Evolutionary conservation across 371 early-diverging fungal species (phyloP), one percentile per base, ranked within the genome.

Genomic region (Mortierella sp.): DNA sequence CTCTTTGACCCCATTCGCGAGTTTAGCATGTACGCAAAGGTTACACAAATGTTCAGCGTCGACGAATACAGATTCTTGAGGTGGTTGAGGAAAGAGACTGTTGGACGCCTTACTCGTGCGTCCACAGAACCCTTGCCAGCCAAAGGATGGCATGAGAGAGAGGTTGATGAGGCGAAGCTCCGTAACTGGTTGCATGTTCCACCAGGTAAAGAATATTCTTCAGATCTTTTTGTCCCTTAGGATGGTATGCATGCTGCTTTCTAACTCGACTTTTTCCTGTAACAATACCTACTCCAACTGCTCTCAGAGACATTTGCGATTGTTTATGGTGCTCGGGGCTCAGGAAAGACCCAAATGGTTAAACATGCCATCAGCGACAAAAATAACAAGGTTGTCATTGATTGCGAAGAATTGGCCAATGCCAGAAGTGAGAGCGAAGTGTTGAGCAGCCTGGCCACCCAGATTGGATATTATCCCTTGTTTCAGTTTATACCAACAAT

Each of bases 1-100:
- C 83, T 97, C 30, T 97, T 98, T 81, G 98, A 97, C 66, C 98
- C 98, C 0, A 87, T 97, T 62, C 93, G 98, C 24, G 89, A 91
- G 54, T 97, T 95, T 80, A 94, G 91, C 75, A 92, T 97, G 78
- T 90, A 89, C 18, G 94, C 95, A 79, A 93, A 94, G 76, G 84
- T 94, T 61, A 94, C 94, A 0, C 91, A 92, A 45, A 86, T 96
- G 30, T 97, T 94, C 80, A 92, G 91, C 58, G 78, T 89, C 22
- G 83, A 90, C 64, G 89, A 90, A 67, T 93, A 93, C 81, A 84
- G 88, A 0, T 43, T 90, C 20, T 86, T 90, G 75, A 86, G 87
- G 32, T 92, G 92, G 92, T 76, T 92, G 32, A 87, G 91, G 28
- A 87, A 86, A 18, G 91, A 92, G 61, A 90, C 92, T 5, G 84